Evolutionary conservation across 1,284 basidiomycete species (phyloP), one percentile per base, ranked within the genome.

Genomic region (Mycosarcoma mackinlayi): DNA sequence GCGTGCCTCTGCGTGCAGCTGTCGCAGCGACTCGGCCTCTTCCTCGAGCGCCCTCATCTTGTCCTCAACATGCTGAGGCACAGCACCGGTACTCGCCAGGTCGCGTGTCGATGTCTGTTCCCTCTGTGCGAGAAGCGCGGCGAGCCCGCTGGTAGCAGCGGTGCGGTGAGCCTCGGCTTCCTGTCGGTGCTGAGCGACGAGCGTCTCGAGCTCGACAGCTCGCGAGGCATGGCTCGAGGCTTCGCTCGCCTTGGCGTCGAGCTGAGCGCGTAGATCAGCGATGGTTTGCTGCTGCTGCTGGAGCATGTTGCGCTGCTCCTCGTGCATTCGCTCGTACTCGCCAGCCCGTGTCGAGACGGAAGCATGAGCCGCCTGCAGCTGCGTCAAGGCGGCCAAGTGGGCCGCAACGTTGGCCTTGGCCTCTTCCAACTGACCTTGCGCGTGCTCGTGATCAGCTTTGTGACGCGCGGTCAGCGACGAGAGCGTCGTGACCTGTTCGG

Each of bases 341-440:
- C 88, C 87, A 1, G 91, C 87, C n/a, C 93, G 89, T 4, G 87
- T 84, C 4, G 90, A 89, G 9, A 93, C 89, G 0, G 92, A 88
- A 39, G 88, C 86, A 48, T 98, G 85, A 1, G 93, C 92, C 13
- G 85, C 85, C 50, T 91, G 90, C 5, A 92, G 88, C 84, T 96
- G 92, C 48, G 93, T 92, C 52, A 98, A 86, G 1, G 93, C 89
- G 23, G 89, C 88, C 25, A 95, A 84, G 82, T 97, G 93, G 74
- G 93, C 90, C 48, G 93, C 92, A 27, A 93, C 85, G 25, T 64
- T 69, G 31, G 63, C 50, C 47, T 60, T 67, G 39, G 72, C 63
- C 90, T 91, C 72, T 28, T 92, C 89, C 14, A 94, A 85, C 82
- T 92, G 89, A 4, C 85, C 84, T 65, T 88, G 88, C 23, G 89